phyloP scores from a whole-genome alignment of 2,329 filamentous ascomycete species.

The Cadophora sp. region DNA sequence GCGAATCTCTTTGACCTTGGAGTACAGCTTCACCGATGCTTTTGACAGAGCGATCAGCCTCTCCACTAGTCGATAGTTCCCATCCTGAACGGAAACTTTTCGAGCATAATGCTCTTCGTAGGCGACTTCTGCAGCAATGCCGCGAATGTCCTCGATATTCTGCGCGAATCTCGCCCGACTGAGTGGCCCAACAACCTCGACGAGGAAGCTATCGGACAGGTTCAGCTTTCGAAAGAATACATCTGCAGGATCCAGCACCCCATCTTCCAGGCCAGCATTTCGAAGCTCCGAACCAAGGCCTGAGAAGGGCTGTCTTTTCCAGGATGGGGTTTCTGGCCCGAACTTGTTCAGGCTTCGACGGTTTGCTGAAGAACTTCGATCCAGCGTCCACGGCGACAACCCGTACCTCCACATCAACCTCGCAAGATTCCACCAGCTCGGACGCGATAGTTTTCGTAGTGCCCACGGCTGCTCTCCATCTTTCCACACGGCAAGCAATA shows the following conservation, averaged over 20 bases:
- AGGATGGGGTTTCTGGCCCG: not conserved
- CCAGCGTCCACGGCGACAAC: not conserved
- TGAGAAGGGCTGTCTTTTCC: not conserved
- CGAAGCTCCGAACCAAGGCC: not conserved
- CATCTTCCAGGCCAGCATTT: not conserved
- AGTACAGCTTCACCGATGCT: not conserved
- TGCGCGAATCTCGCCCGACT: not conserved
- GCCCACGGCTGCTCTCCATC: not conserved
- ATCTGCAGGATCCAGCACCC: not conserved
- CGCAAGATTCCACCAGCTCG: not conserved
- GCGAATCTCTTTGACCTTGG: not conserved
- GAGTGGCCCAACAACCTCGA: not conserved
- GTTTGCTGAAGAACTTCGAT: not conserved
- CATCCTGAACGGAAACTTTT: not conserved
- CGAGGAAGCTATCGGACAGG: not conserved
- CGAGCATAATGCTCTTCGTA: not conserved
- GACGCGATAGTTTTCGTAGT: not conserved
- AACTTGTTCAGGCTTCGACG: not conserved
- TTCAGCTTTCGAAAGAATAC: not conserved
- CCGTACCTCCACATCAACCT: conserved; percentile 6
- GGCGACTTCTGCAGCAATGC: not conserved
- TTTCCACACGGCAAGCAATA: not conserved
- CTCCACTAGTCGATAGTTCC: conserved; percentile 3
- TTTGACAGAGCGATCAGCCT: not conserved
- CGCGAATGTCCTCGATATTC: conserved; percentile 1